Evolutionary conservation across 2,329 filamentous ascomycete species (phyloP), one percentile per base, ranked within the genome.

Genomic region (Nemania bipapillata): DNA sequence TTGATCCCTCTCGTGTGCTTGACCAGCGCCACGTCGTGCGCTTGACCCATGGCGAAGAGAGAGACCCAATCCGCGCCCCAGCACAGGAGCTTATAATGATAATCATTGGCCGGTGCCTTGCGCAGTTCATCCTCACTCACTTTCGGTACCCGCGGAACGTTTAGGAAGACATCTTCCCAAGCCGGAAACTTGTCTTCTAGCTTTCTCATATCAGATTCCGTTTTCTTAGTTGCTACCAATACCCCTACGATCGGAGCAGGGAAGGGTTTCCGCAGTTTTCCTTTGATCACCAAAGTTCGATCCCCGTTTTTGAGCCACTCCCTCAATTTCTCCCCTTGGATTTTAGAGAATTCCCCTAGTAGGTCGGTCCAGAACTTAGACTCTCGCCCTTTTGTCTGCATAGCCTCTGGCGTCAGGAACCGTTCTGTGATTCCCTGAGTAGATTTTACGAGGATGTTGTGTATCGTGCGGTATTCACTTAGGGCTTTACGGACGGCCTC

Each of bases 61-160:
- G 2, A 17, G 12, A 9, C 30, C 32, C 28, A 37, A 15, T 55
- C 52, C 17, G 28, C 24, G 11, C 20, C 30, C 60, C 40, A 63
- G 37, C 22, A 35, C 28, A 47, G 7, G 30, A 50, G 28, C 52
- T 56, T 54, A 26, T 54, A 30, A 11, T 2, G 15, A 47, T 63
- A 55, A 3, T 47, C n/a, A 4, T 63, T 22, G 7, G 22, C 35
- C 11, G 24, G 20, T 26, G 35, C 50, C 12, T n/a, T 24, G 5
- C 6, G 49, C 17, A 63, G 7, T 24, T 63, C 59, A 24, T 45
- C 59, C 28, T 54, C 35, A 17, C 26, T 35, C 35, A 63, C 59
- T 47, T 15, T 32, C 49, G 35, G 35, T 20, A 9, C 35, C 20
- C 22, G 22, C 12, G 22, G 45, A 32, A n/a, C 22, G 1, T 32